Evolutionary conservation across 495 filamentous ascomycete genomes (phyloP), one percentile per base, ranked within the genome.

Genomic region (Daldinia decipiens): DNA sequence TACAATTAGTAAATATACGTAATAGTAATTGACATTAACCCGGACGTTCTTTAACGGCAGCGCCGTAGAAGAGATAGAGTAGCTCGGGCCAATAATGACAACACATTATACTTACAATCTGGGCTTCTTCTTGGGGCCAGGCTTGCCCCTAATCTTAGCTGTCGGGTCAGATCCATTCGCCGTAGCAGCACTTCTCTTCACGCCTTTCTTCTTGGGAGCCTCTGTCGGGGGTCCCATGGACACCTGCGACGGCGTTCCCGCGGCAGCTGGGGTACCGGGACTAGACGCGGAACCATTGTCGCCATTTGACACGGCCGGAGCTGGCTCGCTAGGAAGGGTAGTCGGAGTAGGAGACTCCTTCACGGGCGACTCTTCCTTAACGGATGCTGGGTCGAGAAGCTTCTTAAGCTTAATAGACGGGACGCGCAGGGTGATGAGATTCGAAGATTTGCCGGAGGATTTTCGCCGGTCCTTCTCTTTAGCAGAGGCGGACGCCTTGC

Each of bases 61-160:
- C 13, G 29, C 6, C 32, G 29, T 39, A 15, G 15, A 55, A 55
- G 8, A 29, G n/a, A 34, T 55, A 34, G n/a, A 36, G 31, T 5
- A 15, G 1, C 27, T 39, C 5, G 11, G 26, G 40, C 9, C 8
- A 32, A 39, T 31, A 43, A 34, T 34, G 24, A 59, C 12, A 19
- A 51, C 65, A 52, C 24, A 31, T 21, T 54, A 19, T 70, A 89
- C 92, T 87, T 91, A 99, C 95, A 97, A 81, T 86, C 88, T 89
- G 71, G 91, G 89, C 80, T 95, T 94, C 87, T 97, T 98, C 87
- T 98, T 98, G 0, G 95, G 93, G 17, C 93, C 93, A 6, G 95
- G 94, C 83, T 97, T 94, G 62, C 92, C 91, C 69, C 91, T 82
- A 38, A 89, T 84, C 80, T 92, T 93, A 27, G 89, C 83, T 78